Evolutionary conservation across 2,329 filamentous ascomycete genomes (phyloP), one percentile per base, ranked within the genome.

Genomic region (Penicillium sp.): DNA sequence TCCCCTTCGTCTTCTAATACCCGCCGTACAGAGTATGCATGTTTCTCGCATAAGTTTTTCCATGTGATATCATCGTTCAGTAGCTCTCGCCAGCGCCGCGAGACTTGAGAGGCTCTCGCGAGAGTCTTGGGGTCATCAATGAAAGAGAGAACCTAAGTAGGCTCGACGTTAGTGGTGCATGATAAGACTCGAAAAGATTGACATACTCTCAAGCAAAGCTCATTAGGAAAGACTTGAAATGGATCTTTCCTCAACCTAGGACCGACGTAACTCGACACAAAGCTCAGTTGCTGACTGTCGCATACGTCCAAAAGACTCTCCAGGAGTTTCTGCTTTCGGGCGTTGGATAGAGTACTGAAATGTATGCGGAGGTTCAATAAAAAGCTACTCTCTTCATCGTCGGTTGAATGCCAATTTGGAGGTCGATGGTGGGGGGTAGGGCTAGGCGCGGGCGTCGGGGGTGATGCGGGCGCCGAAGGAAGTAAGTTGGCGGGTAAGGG

Each of bases 21-120:
- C 47, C 79, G 74, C 45, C 83, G 85, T 71, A 96, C 97, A 56
- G 93, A 91, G 72, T 96, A 99, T 58, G 94, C 91, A 72, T 96
- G 93, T 75, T 96, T 97, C 61, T 95, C 91, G 71, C 93, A 97
- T 18, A 99, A 81, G 58, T 94, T 91, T 78, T 96, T 97, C 94
- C 94, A 99, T 1, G 94, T 96, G 76, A 97, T 92, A 72, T 99
- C 94, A 72, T 99, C 94, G 69, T 89, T 93, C 46, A 99, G 81
- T 7, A 99, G 81, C 73, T 97, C 92, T 59, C 90, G 84, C 94
- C 94, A 99, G 71, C 92, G 84, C 61, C 86, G 86, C 50, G 94
- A 99, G n/a, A 99, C 94, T 72, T 97, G 93, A 5, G 93, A 96
- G 48, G 94, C 90, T 70, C 94, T 84, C 36, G 92, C 93, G 43